Conservation (phyloP, 441 rosid genomes). For the Euphorbia schlechtendalii region DNA sequence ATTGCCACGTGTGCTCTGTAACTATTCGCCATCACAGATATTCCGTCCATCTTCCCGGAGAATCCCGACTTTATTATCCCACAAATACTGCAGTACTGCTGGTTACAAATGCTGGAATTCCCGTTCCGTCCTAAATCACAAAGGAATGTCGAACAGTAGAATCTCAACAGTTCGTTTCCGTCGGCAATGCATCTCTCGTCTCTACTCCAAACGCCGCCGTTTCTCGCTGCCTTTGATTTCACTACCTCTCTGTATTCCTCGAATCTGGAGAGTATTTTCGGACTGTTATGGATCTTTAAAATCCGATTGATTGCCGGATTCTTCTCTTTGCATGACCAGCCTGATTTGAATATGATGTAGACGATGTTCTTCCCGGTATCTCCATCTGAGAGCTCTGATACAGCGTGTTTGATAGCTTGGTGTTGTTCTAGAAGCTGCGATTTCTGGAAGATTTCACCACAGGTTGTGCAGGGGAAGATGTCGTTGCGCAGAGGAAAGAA, state of each 20-base stretch:
- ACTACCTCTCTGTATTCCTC: slow-evolving; percentile 87
- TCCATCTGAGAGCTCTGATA: slow-evolving; percentile 65
- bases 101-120: slow-evolving; percentile 48
- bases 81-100: slow-evolving; percentile 75
- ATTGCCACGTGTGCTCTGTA: slow-evolving; percentile 79
- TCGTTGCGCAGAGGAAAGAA: slow-evolving; percentile 64
- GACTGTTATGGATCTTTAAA: slow-evolving; percentile 76
- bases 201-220: slow-evolving; percentile 27
- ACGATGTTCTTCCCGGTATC: slow-evolving; percentile 85
- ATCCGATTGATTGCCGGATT: slow-evolving; percentile 53
- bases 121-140: slow-evolving; percentile 67
- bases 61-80: slow-evolving; percentile 78
- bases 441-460: slow-evolving; percentile 73
- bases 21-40: slow-evolving; percentile 65
- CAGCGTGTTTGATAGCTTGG: slow-evolving; percentile 59
- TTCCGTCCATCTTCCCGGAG: slow-evolving; percentile 88
- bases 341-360: slow-evolving; percentile 71
- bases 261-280: slow-evolving; percentile 60
- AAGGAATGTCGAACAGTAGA: slow-evolving; percentile 76
- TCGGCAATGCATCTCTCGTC: slow-evolving; percentile 89
- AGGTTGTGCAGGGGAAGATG: slow-evolving; percentile 69
- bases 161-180: slow-evolving; percentile 86
- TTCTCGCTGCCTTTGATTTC: slow-evolving; percentile 56
- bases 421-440: slow-evolving; percentile 66
- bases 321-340: slow-evolving; percentile 54